These are phyloP conservation scores for Coemansia sp. DNA, from an alignment of 192 early-diverging fungal genomes.

Conservation along the genomic window DNA sequence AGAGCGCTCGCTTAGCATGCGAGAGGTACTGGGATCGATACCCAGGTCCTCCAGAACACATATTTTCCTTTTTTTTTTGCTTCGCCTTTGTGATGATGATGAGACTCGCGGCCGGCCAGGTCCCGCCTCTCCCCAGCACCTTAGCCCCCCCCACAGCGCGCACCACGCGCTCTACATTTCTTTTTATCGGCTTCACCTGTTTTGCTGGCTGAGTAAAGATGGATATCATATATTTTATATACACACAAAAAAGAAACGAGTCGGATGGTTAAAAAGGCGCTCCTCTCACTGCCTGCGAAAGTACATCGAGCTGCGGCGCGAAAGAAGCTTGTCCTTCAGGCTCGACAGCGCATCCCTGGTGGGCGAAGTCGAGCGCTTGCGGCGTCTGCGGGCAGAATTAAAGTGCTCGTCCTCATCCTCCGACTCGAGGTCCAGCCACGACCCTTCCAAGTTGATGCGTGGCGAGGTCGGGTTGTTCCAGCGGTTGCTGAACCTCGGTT, in stretches of 20 bases:
- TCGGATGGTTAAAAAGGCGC: no score
- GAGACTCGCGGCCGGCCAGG: no score
- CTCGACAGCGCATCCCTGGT: background rate
- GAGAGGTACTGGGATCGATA: slow-evolving; percentile 12
- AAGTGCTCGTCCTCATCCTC: slow-evolving; percentile 12
- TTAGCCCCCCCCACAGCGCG: no score
- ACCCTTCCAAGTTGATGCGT: slow-evolving; percentile 35
- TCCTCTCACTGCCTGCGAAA: background rate
- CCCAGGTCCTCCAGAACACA: slow-evolving; percentile 1
- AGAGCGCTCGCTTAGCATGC: slow-evolving; percentile 14
- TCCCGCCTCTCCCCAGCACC: no score
- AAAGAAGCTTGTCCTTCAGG: slow-evolving; percentile 5
- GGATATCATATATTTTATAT: no score
- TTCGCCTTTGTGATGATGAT: no score
- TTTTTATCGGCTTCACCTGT: no score
- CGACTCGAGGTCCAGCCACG: slow-evolving; percentile 42
- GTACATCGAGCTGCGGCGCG: slow-evolving; percentile 2
- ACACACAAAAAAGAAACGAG: background rate
- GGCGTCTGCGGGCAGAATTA: background rate
- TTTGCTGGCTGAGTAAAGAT: no score
- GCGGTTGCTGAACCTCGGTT: background rate
- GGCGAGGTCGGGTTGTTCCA: background rate
- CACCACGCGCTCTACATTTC: no score
- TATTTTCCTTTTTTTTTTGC: background rate
- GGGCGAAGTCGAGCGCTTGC: background rate